Evolutionary conservation across 768 basidiomycete species (phyloP), one percentile per base, ranked within the genome.

Genomic region (Kwoniella mangroviensis): DNA sequence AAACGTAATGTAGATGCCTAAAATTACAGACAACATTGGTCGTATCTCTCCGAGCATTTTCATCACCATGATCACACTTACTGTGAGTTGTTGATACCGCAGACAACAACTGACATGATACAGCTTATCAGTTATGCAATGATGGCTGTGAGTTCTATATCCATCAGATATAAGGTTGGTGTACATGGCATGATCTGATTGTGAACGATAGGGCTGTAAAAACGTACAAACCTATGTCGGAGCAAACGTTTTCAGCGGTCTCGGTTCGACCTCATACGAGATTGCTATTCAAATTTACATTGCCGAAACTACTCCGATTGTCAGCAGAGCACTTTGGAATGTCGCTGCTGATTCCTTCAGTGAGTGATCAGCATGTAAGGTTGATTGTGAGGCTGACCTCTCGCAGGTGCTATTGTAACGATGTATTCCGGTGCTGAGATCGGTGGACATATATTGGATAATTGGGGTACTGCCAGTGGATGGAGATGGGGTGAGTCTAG

Each of bases 401-500:
- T 54, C 17, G n/a, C 28, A 65, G 63, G 63, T 42, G 28, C 65
- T 3, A 58, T 66, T 24, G 65, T 66, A 15, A 58, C 65, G 6
- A 66, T 66, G 65, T 66, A 66, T 51, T 57, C 65, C 40, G 65
- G 65, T 24, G 41, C 65, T 15, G 65, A 66, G 43, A 66, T 66
- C 26, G 65, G 65, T 34, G 65, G 65, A 17, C 54, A 59, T 12
- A 58, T 66, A 21, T 24, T 66, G 24, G 65, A 58, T 24, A 58
- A 58, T 28, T 58, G 65, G 65, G 65, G 65, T 3, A 56, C 45
- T 9, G 41, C 40, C n/a, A 52, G 13, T 43, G 65, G 65, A 4
- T 66, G 65, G 56, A 28, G 65, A 59, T 66, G 65, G 56, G 65
- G 65, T 66, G 43, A 58, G 56, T 57, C 4, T 24, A 13, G 53